Evolutionary conservation across 371 early-diverging fungal species (phyloP).

Genomic region (Mucor mucedo): DNA sequence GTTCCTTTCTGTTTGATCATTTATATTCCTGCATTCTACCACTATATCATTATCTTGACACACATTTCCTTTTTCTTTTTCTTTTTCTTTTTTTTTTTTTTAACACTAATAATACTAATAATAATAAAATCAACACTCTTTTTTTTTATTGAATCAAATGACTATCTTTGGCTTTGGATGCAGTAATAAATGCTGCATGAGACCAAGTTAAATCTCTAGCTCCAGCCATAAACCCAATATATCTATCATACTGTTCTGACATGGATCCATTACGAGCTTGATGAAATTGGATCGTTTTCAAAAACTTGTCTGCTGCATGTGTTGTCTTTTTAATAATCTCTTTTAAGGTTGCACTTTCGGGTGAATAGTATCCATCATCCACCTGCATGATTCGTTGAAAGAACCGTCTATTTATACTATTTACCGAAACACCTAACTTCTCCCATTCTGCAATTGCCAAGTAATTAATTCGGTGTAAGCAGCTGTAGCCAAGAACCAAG

Average conservation of each 20-base stretch:
- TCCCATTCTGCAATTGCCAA: conserved; percentile 44
- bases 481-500: conserved; percentile 75
- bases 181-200: conserved; percentile 67
- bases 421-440: conserved; percentile 41
- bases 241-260: conserved; percentile 69
- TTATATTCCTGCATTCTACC: neutral
- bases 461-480: conserved; percentile 71
- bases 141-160: conserved; percentile 18
- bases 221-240: conserved; percentile 64
- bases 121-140: conserved; percentile 1
- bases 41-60: neutral
- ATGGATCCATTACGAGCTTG: conserved; percentile 57
- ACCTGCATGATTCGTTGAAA: conserved; percentile 23
- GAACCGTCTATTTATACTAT: conserved; percentile 46
- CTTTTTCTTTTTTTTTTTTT: neutral
- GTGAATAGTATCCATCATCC: conserved; percentile 14
- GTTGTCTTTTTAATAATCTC: conserved; percentile 24
- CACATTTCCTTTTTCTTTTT: neutral
- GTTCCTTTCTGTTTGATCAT: conserved; percentile 1
- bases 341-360: conserved; percentile 23
- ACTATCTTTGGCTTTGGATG: conserved; percentile 36
- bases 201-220: conserved; percentile 81
- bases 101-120: too few species aligned
- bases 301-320: conserved; percentile 57
- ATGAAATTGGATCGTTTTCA: conserved; percentile 63